phyloP scores from a whole-genome alignment of 2,329 filamentous ascomycete genomes.

The Phyllosticta paracitricarpa region DNA sequence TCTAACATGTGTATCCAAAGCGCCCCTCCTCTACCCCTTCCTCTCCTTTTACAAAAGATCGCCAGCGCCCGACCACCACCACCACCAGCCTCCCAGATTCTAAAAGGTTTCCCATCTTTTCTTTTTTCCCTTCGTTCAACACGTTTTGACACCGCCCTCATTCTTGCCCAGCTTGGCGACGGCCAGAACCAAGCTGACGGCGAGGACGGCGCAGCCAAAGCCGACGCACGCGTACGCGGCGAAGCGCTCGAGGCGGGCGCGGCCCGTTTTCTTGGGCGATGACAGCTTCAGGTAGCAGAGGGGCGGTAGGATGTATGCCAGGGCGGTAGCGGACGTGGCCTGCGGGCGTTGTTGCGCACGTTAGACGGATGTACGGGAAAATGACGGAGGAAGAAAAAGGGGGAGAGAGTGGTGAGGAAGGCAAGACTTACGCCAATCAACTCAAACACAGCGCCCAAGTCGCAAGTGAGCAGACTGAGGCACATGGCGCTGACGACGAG shows the following conservation, averaged over 20 bases:
- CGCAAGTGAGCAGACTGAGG: conserved; percentile 77
- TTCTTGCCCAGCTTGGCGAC: conserved; percentile 49
- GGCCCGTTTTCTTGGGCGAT: conserved; percentile 51
- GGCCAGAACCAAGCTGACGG: conserved; percentile 66
- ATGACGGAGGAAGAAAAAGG: not conserved
- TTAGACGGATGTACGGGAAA: not conserved
- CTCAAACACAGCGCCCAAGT: conserved; percentile 90
- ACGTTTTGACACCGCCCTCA: not conserved
- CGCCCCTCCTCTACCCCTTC: too few species aligned
- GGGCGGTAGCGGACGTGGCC: conserved; percentile 78
- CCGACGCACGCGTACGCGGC: conserved; percentile 60
- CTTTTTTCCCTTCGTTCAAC: not conserved
- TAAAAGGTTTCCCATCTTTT: not conserved
- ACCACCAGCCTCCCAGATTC: too few species aligned
- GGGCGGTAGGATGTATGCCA: conserved; percentile 92
- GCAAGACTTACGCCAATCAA: conserved; percentile 57
- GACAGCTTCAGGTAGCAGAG: conserved; percentile 84
- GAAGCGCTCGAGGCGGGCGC: conserved; percentile 32
- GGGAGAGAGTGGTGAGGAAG: not conserved
- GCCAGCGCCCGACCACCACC: too few species aligned
- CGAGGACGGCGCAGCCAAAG: conserved; percentile 75
- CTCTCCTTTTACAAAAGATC: too few species aligned
- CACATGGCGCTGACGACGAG: conserved; percentile 71
- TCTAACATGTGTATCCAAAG: too few species aligned
- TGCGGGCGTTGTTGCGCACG: not conserved